Evolutionary conservation across 345 rosid genomes (phyloP).

Genomic region (Lenwebbia sp.): DNA sequence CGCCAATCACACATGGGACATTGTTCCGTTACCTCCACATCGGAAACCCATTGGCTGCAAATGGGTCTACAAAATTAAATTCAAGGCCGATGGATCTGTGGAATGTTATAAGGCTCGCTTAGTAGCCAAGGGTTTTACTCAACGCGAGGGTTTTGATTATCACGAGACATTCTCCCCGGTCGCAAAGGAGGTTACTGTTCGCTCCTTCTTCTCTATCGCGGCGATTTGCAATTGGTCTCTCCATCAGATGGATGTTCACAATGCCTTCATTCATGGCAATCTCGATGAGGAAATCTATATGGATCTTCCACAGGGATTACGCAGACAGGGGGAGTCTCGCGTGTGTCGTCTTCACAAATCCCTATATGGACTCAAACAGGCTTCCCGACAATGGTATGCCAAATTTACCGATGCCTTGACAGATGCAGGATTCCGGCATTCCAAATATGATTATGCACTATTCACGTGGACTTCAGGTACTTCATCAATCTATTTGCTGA

Average conservation of each 20-base stretch:
- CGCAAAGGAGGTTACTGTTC: neutral
- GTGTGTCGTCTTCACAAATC: no score
- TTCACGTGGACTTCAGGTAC: no score
- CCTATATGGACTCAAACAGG: no score
- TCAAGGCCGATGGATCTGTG: neutral
- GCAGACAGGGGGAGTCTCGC: no score
- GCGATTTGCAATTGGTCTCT: no score
- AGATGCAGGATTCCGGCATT: no score
- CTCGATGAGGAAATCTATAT: neutral
- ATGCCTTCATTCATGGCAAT: neutral
- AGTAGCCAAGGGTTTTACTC: neutral
- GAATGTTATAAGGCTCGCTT: neutral
- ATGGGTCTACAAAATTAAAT: neutral
- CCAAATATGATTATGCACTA: no score
- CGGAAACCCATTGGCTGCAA: neutral
- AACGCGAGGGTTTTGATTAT: neutral
- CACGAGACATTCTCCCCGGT: neutral
- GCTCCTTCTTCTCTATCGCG: neutral
- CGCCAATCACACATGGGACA: no score
- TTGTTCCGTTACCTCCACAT: neutral
- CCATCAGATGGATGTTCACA: neutral
- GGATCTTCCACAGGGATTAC: neutral
- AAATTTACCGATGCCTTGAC: no score
- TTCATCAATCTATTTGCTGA: no score
- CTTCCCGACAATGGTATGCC: no score